Conservation (phyloP, 345 rosid species). For the Populus pruinosa region DNA sequence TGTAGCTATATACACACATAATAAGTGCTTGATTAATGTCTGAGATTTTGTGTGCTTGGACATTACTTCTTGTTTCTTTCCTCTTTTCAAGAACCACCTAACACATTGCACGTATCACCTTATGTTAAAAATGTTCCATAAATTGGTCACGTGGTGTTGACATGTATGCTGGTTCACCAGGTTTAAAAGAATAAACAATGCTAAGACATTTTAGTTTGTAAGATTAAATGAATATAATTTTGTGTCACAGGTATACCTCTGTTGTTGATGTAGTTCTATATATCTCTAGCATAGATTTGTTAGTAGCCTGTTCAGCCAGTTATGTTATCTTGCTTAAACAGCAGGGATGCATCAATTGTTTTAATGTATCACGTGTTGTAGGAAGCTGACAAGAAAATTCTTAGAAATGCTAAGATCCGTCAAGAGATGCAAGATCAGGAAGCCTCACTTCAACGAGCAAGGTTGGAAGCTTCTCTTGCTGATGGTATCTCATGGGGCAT, state of each 20-base stretch:
- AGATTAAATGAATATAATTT: background rate
- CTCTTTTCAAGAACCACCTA: background rate
- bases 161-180: background rate
- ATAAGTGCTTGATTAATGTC: background rate
- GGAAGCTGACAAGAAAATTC: constrained; percentile 62
- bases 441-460: constrained; percentile 86
- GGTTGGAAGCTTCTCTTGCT: constrained; percentile 65
- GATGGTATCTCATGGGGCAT: constrained; percentile 99
- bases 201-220: background rate
- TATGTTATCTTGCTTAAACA: background rate
- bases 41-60: background rate
- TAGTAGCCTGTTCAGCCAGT: background rate
- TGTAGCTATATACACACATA: background rate
- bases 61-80: background rate
- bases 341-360: constrained; percentile 3
- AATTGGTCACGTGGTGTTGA: background rate
- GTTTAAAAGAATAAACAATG: background rate
- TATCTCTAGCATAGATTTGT: background rate
- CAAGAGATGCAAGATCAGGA: constrained; percentile 64
- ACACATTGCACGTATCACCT: too few relatives aligned
- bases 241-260: background rate
- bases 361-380: constrained; percentile 18
- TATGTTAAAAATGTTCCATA: too few relatives aligned
- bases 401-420: constrained; percentile 55
- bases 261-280: background rate